Conservation (phyloP, 2,329 filamentous ascomycete species). For the Sclerotinia minor region DNA sequence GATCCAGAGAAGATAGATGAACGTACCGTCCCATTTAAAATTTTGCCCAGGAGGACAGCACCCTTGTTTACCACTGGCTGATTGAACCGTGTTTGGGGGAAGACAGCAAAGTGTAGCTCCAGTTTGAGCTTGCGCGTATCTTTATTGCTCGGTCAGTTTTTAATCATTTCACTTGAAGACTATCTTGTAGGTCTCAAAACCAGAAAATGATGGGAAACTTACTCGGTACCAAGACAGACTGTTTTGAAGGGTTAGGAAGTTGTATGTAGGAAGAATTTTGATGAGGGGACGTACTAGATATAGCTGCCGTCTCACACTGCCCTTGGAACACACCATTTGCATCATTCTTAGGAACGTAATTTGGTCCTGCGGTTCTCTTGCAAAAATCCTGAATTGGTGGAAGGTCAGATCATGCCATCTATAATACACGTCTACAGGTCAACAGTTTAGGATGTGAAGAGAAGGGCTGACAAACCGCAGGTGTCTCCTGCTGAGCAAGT, state of each 20-base stretch:
- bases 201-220: background rate
- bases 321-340: constrained; percentile 10
- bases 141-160: background rate
- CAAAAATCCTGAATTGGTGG: constrained; percentile 1
- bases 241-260: background rate
- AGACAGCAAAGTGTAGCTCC: constrained; percentile 2
- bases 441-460: background rate
- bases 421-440: background rate
- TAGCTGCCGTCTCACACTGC: background rate
- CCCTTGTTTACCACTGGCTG: constrained; percentile 9
- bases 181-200: background rate
- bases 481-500: constrained; percentile 8
- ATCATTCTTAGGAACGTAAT: constrained; percentile 16
- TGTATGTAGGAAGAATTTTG: background rate
- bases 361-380: constrained; percentile 16
- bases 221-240: constrained; percentile 20
- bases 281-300: background rate
- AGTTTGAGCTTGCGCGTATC: constrained; percentile 6
- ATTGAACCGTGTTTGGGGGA: background rate
- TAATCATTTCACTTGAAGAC: background rate
- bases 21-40: constrained; percentile 15
- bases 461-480: background rate
- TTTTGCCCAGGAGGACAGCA: constrained; percentile 3
- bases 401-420: background rate
- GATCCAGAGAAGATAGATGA: background rate